These are phyloP conservation scores for Endothia cerciana DNA, from an alignment of 2,329 filamentous ascomycete species.

Conservation along the genomic window DNA sequence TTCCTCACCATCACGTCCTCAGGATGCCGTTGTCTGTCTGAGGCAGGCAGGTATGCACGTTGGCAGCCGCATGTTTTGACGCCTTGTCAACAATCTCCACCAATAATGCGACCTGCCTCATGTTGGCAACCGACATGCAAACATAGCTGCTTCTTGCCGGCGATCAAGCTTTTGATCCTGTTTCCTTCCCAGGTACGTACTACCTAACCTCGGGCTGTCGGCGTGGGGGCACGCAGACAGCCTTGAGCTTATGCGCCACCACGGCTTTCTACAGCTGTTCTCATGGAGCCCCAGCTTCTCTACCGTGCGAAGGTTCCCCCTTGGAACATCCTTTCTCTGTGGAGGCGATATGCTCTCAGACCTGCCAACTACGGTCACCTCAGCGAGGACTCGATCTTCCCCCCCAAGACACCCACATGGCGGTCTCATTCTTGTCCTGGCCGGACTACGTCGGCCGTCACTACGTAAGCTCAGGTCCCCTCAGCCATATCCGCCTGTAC, in stretches of 20 bases:
- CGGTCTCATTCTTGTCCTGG: background rate
- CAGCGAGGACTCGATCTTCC: background rate
- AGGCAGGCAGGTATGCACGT: background rate
- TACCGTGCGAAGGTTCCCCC: background rate
- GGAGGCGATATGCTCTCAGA: background rate
- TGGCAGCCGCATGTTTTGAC: background rate
- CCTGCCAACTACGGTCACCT: background rate
- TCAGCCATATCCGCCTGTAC: background rate
- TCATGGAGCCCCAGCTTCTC: background rate
- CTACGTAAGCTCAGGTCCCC: background rate
- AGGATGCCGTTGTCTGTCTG: background rate
- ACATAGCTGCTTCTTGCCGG: background rate
- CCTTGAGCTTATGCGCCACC: background rate
- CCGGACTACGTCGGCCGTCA: background rate
- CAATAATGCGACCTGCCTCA: conserved; percentile 5
- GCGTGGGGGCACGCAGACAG: background rate
- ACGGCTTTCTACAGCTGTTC: background rate
- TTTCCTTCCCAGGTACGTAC: background rate
- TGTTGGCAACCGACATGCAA: background rate
- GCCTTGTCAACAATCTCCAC: background rate
- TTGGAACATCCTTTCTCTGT: background rate
- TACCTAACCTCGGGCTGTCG: background rate
- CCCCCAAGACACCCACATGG: background rate
- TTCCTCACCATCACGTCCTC: background rate
- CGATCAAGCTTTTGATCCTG: background rate